Conservation (phyloP, 768 basidiomycete species). For the Lenzites betulinus region DNA sequence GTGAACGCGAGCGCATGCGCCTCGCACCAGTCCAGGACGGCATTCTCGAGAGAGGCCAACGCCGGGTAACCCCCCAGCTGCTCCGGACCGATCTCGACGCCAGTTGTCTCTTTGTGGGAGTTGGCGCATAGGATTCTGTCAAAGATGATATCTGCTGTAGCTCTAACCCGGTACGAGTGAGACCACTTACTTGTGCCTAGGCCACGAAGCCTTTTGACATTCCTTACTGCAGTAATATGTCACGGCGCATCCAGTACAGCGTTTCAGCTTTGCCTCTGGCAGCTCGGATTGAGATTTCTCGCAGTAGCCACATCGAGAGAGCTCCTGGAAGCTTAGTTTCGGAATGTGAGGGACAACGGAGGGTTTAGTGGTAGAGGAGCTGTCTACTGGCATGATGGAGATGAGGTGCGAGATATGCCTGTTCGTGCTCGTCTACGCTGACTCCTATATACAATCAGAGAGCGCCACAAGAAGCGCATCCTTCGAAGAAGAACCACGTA, state of each 20-base stretch:
- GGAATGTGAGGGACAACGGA: not conserved
- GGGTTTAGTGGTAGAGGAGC: no score
- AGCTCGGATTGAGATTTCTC: not conserved
- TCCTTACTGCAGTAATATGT: not conserved
- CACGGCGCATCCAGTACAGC: not conserved
- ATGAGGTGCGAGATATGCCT: no score
- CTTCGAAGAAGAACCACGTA: no score
- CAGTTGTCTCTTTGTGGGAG: not conserved
- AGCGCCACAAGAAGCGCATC: no score
- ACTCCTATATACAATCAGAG: no score
- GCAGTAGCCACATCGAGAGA: not conserved
- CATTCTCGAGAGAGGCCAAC: not conserved
- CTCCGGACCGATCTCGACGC: not conserved
- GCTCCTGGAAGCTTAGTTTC: not conserved
- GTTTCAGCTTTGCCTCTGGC: not conserved
- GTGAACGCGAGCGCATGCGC: not conserved
- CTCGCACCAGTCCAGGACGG: not conserved
- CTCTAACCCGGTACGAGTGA: not conserved
- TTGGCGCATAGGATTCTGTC: not conserved
- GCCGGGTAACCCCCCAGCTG: not conserved
- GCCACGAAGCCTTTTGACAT: not conserved
- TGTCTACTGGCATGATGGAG: no score
- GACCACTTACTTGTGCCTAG: not conserved
- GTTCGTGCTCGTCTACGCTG: no score
- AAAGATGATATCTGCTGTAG: not conserved